Evolutionary conservation across 805 yeast species (phyloP), one percentile per base, ranked within the genome.

Genomic region (Yarrowia sp.): DNA sequence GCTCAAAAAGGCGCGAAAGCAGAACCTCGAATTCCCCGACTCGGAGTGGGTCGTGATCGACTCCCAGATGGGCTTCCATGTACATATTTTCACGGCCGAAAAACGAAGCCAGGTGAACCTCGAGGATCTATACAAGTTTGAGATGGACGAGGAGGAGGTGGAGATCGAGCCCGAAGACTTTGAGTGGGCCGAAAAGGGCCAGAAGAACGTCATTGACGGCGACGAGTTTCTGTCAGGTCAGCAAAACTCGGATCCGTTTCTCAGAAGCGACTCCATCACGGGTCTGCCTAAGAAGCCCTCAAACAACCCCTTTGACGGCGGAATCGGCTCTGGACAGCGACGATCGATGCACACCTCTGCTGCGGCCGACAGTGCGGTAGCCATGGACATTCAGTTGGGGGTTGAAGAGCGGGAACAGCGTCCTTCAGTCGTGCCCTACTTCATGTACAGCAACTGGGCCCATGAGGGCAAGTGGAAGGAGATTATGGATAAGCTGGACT

Each of bases 31-130:
- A 69, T 19, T 64, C 41, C 72, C 48, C 5, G 92, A 91, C 73
- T 85, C 90, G 41, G 68, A 65, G 35, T 93, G 98, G 98, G 86
- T 91, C 26, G 86, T 91, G 84, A 81, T 92, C 59, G 92, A 91
- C 73, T 84, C 91, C 61, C 81, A 82, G 36, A 78, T 85, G 70
- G 86, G 86, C 46, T 84, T 92, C 3, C 84, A 82, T 68, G 83
- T 93, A 41, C 97, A 93, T 77, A 77, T 93, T 16, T 78, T 93
- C 74, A 91, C 97, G 0, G 81, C 82, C 5, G 87, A 86, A 49
- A 85, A 94, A 76, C 82, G 98, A 70, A 75, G 77, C 16, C 87
- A 85, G 69, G 79, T 94, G 72, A 86, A 90, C 73, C 81, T 93
- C 75, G 97, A 92, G 76, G 81, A 83, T 32, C 74, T 92, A 52